Conservation (phyloP, 257 asterid species). For the Nicotiana attenuata region DNA sequence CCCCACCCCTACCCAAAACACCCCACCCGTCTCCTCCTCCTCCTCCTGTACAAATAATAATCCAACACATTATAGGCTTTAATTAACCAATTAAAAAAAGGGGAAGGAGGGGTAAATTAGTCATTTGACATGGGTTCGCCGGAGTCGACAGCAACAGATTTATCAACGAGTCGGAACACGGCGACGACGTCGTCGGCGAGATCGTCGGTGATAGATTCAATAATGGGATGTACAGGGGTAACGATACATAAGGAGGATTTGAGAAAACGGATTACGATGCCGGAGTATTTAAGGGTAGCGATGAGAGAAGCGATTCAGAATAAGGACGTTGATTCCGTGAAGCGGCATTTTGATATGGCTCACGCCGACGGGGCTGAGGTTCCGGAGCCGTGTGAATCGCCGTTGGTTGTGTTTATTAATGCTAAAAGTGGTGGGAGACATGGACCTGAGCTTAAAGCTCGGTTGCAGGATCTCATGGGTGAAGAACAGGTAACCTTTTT, state of each 20-base stretch:
- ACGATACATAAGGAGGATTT: slow-evolving; percentile 66
- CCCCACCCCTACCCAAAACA: no score
- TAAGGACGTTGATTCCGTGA: slow-evolving; percentile 41
- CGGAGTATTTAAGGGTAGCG: slow-evolving; percentile 71
- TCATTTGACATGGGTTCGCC: slow-evolving; percentile 30
- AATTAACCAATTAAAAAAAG: not conserved
- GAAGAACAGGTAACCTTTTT: slow-evolving; percentile 69
- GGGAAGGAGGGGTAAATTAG: not conserved
- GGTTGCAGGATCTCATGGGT: slow-evolving; percentile 80
- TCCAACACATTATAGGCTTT: not conserved
- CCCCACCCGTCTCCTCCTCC: no score
- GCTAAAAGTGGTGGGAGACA: slow-evolving; percentile 92
- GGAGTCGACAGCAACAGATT: slow-evolving; percentile 8
- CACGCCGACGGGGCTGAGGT: slow-evolving; percentile 30
- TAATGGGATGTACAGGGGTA: slow-evolving; percentile 67
- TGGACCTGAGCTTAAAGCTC: slow-evolving; percentile 81
- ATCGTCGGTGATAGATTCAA: slow-evolving; percentile 62
- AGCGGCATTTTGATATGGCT: slow-evolving; percentile 35
- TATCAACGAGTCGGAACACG: slow-evolving; percentile 1
- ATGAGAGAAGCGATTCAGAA: slow-evolving; percentile 64
- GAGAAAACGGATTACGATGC: slow-evolving; percentile 54
- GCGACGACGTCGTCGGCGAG: slow-evolving; percentile 35
- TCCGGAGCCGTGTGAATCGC: slow-evolving; percentile 49
- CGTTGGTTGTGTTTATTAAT: slow-evolving; percentile 76
- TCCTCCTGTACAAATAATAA: not conserved